A percentile compares a stretch with the other conserved stretches of the same genome.
phyloP scores from a whole-genome alignment of 2,329 filamentous ascomycete species.

The Cryphonectria japonica region DNA sequence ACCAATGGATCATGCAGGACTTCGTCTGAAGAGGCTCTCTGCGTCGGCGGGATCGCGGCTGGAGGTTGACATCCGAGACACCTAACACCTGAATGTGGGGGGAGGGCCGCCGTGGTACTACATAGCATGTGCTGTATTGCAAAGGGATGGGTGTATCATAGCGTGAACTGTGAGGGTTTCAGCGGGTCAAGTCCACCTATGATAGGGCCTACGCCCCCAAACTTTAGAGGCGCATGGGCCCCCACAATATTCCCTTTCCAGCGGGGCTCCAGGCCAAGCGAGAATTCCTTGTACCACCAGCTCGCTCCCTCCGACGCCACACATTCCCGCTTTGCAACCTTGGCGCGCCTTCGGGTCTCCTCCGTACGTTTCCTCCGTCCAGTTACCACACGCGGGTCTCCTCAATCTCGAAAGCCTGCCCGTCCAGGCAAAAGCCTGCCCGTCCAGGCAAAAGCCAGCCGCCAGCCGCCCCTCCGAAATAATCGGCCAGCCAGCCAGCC shows the following conservation, averaged over 20 bases:
- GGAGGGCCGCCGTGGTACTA: background rate
- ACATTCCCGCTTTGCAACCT: background rate
- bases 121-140: background rate
- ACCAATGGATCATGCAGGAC: background rate
- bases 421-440: background rate
- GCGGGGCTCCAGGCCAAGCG: background rate
- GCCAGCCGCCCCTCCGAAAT: background rate
- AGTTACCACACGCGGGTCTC: background rate
- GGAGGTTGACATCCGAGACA: slow-evolving; percentile 19
- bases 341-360: background rate
- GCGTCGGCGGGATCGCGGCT: slow-evolving; percentile 7
- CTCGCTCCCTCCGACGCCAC: slow-evolving; percentile 1
- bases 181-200: background rate
- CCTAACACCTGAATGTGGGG: background rate
- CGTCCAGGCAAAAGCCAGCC: background rate
- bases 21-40: slow-evolving; percentile 12
- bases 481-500: background rate
- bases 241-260: background rate
- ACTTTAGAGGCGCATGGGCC: background rate
- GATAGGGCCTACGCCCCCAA: background rate
- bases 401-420: background rate
- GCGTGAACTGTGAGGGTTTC: background rate
- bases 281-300: background rate
- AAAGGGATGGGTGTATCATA: background rate
- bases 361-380: background rate